Evolutionary conservation across 208 protist species (phyloP).

Genomic region (Trypanosoma boissoni): DNA sequence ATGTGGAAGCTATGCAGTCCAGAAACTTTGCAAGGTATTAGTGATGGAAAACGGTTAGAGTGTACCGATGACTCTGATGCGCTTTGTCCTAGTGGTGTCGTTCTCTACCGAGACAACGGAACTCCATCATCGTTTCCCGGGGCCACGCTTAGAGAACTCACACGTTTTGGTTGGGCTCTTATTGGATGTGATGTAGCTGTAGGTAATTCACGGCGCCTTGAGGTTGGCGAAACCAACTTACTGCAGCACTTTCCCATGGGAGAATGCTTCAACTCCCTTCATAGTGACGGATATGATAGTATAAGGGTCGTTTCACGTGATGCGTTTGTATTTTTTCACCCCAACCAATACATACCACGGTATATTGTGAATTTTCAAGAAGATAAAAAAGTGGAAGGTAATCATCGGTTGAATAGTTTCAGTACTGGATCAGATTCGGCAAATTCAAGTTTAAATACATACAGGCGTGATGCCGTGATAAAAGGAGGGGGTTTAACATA

Average conservation of each 20-base stretch:
- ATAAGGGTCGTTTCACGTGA: conserved; percentile 37
- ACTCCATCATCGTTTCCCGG: conserved; percentile 12
- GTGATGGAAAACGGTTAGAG: conserved; percentile 24
- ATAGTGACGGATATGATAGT: conserved; percentile 61
- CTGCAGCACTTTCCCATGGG: conserved; percentile 53
- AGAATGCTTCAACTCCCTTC: conserved; percentile 62
- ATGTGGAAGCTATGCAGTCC: conserved; percentile 69
- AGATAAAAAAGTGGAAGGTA: background rate
- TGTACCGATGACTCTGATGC: conserved; percentile 41
- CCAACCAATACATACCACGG: conserved; percentile 44
- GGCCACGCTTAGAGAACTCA: conserved; percentile 8
- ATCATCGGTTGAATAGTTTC: no score
- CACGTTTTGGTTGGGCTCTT: conserved; percentile 40
- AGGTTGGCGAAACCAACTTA: conserved; percentile 41
- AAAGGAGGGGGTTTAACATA: no score
- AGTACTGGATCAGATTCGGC: no score
- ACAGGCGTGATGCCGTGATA: no score
- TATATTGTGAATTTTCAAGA: conserved; percentile 39
- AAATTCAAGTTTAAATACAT: no score
- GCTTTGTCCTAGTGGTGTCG: conserved; percentile 47
- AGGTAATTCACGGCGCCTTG: conserved; percentile 40
- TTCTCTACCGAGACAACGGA: conserved; percentile 53
- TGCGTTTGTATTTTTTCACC: conserved; percentile 50
- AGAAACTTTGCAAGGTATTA: conserved; percentile 35
- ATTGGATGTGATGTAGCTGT: conserved; percentile 55